Evolutionary conservation across 176 grass and related monocot genomes (phyloP), one percentile per base, ranked within the genome.

Genomic region (Bolboschoenus planiculmis): DNA sequence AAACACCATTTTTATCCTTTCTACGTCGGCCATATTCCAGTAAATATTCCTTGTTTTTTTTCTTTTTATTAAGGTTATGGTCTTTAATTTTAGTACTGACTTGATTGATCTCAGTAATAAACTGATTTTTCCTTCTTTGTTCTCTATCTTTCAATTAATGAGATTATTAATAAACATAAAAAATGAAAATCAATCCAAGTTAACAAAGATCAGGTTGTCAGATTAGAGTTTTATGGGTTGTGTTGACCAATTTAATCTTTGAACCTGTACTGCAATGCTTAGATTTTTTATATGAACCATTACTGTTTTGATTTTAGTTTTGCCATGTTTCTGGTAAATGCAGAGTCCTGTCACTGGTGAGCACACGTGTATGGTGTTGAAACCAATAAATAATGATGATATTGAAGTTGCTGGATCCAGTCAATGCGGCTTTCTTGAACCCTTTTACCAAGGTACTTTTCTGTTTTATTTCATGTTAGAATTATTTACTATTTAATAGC

Each of bases 321-420:
- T 82, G 20, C 11, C 42, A 42, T 80, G 13, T 64, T 78, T 87
- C 20, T 51, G 44, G 73, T 85, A 16, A 53, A 77, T 86, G 27
- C 79, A 98, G 95, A 98, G 92, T 93, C 80, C 86, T 91, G 92
- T 98, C 40, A 98, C 95, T 77, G 95, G 95, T 79, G 95, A 98
- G 57, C 95, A 95, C 83, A 93, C 95, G 3, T 98, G 95, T 85
- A 98, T 98, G 95, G 58, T 90, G 56, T 75, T 98, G 86, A 98
- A 93, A 76, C 85, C 88, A 46, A 82, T 98, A 83, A 91, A 87
- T 78, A 95, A 83, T 77, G 85, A 95, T 86, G 87, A 90, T 43
- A 88, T 95, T 11, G 62, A 93, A 86, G 92, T 88, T 59, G 29
- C 23, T 3, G 84, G 89, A 37, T 85, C 83, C 65, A 81, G 76